Evolutionary conservation across 208 protist species (phyloP).

Genomic region (Leishmania gerbilli): DNA sequence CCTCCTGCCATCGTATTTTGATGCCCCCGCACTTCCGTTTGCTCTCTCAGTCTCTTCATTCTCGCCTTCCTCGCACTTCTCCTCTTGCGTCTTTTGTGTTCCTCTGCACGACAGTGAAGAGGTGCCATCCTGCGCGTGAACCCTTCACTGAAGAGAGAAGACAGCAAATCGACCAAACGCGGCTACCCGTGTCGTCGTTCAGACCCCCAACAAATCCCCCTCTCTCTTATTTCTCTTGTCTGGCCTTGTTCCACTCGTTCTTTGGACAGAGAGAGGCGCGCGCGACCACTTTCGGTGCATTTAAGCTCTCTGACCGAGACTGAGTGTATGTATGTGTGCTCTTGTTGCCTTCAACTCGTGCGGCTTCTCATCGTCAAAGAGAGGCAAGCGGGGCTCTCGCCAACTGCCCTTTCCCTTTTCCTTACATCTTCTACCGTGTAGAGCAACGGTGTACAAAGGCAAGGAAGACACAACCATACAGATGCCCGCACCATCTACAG

Average conservation of each 20-base stretch:
- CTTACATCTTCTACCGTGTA: neutral
- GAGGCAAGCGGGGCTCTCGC: neutral
- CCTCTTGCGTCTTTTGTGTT: neutral
- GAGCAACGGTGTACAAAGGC: neutral
- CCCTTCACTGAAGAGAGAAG: neutral
- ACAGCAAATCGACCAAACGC: neutral
- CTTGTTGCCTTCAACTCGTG: neutral
- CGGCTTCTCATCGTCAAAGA: neutral
- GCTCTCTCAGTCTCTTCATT: neutral
- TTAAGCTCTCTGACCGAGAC: neutral
- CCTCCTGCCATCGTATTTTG: neutral
- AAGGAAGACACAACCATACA: neutral
- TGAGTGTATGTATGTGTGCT: neutral
- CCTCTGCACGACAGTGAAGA: neutral
- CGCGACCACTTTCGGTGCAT: neutral
- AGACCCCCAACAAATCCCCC: neutral
- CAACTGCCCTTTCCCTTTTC: neutral
- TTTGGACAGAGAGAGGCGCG: neutral
- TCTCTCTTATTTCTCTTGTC: neutral
- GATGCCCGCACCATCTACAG: neutral
- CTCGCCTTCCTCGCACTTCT: neutral
- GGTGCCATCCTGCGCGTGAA: neutral
- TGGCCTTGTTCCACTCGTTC: neutral
- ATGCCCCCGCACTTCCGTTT: neutral
- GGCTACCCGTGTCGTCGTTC: neutral